phyloP scores from a whole-genome alignment of 305 asterid genomes.

The Nicotiana rustica region DNA sequence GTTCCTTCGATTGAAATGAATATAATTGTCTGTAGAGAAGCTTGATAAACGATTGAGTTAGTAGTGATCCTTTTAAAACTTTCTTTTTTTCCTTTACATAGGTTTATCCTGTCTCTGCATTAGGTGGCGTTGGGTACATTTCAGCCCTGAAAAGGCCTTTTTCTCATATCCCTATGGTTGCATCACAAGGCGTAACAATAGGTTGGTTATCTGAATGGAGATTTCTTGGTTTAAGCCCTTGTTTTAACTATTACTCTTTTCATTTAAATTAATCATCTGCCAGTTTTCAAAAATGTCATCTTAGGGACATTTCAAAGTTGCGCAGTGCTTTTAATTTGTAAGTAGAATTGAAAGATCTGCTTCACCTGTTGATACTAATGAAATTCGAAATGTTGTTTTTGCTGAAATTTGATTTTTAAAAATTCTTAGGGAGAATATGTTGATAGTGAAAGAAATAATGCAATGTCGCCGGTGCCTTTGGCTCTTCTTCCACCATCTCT shows the following conservation, averaged over 20 bases:
- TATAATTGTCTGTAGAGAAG: background rate
- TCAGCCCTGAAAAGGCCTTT: slow-evolving; percentile 77
- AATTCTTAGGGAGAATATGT: background rate
- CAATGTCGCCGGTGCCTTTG: slow-evolving; percentile 15
- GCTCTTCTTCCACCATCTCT: slow-evolving; percentile 2
- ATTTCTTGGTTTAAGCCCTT: slow-evolving; percentile 1
- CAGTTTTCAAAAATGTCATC: background rate
- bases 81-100: slow-evolving; percentile 40
- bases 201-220: slow-evolving; percentile 52
- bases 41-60: background rate
- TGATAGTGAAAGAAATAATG: background rate
- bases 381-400: background rate
- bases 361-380: background rate
- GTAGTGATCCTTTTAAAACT: background rate
- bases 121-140: slow-evolving; percentile 76
- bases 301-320: background rate
- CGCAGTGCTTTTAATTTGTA: background rate
- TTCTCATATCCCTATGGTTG: slow-evolving; percentile 80
- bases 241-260: background rate
- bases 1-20: background rate
- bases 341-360: background rate
- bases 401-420: background rate
- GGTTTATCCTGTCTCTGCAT: slow-evolving; percentile 82
- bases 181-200: slow-evolving; percentile 83
- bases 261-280: background rate